Evolutionary conservation across 108 stramenopile species (phyloP).

Genomic region (Halocafeteria seosinensis): DNA sequence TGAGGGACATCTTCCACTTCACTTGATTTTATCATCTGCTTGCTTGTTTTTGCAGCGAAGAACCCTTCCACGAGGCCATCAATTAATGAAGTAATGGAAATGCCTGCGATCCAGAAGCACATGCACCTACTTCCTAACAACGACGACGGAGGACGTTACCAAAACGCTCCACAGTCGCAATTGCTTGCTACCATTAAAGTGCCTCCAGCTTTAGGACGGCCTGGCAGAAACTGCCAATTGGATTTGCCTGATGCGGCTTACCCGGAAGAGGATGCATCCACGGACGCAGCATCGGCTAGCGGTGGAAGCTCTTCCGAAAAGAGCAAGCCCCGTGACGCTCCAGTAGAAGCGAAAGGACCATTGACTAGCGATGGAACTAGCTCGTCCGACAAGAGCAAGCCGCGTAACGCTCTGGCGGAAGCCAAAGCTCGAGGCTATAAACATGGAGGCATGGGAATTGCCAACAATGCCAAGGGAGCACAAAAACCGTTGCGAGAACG

Average conservation of each 20-base stretch:
- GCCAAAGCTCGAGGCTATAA: no score
- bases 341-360: background rate
- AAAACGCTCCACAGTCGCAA: background rate
- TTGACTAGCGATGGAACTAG: background rate
- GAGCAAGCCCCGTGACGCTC: background rate
- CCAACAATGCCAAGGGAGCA: no score
- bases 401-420: background rate
- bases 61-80: background rate
- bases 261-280: background rate
- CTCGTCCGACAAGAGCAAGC: background rate
- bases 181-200: slow-evolving; percentile 4
- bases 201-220: background rate
- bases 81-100: background rate
- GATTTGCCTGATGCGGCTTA: background rate
- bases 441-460: no score
- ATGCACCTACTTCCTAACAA: background rate
- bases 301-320: background rate
- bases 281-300: background rate
- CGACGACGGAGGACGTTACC: no score
- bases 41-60: no score
- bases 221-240: background rate
- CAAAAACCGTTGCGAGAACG: no score
- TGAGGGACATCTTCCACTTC: no score
- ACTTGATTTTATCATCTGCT: no score
- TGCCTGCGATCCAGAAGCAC: background rate